A percentile compares a stretch with the other conserved stretches of the same genome.
phyloP scores from a whole-genome alignment of 345 rosid genomes.

The Linum tenue region DNA sequence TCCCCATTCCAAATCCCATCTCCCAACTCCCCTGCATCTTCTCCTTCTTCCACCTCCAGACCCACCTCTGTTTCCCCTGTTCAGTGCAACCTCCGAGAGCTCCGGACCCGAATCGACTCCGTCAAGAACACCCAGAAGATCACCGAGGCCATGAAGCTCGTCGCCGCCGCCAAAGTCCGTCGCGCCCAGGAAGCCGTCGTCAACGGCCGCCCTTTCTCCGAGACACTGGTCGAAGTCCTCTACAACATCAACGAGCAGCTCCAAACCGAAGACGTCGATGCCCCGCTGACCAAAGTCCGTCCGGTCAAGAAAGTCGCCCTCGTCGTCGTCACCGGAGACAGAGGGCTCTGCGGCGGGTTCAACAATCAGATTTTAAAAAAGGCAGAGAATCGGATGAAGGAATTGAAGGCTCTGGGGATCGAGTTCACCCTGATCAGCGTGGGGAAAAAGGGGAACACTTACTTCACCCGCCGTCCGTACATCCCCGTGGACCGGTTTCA shows the following conservation, averaged over 20 bases:
- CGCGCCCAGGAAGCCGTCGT: conserved; percentile 97
- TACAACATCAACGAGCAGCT: too few species aligned
- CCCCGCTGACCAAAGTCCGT: conserved; percentile 66
- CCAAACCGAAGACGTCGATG: conserved; percentile 27
- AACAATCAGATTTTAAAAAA: conserved; percentile 43
- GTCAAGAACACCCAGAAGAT: too few species aligned
- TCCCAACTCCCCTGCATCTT: not conserved
- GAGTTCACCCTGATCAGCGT: conserved; percentile 65
- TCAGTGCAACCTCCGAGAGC: conserved; percentile 75
- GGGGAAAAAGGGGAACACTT: conserved; percentile 80
- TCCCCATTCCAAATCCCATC: too few species aligned
- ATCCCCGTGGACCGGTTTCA: conserved; percentile 56
- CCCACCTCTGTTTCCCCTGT: too few species aligned
- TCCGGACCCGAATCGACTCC: conserved; percentile 37
- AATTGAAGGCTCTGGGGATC: conserved; percentile 55
- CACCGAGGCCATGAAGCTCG: conserved; percentile 86
- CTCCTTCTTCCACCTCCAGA: not conserved
- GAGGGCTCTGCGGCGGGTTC: too few species aligned
- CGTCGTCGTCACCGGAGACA: too few species aligned
- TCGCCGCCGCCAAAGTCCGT: conserved; percentile 92
- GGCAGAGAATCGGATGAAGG: conserved; percentile 63
- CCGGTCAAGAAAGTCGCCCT: conserved; percentile 24
- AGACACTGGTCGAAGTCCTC: conserved; percentile 21
- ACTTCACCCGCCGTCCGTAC: conserved; percentile 62
- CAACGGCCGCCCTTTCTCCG: conserved; percentile 80